Base-by-base conservation (phyloP, 495 filamentous ascomycete genomes). In the Ascobolus immersus region DNA sequence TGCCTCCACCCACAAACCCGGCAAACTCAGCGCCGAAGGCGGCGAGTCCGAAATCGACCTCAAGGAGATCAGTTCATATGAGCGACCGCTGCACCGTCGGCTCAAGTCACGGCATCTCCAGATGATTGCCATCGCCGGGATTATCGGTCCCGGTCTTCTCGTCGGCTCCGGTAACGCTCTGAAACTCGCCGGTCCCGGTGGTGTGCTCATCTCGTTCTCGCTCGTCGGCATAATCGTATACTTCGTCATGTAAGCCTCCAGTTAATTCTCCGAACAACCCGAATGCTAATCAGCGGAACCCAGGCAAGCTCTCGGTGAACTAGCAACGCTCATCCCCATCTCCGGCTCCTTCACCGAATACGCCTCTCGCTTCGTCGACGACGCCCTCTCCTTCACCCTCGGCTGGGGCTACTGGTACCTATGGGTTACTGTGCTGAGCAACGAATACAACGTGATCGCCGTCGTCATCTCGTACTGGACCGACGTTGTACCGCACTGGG, bases 111-210 rank as follows among this genome's bases (percentile, higher is more conserved):
- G 73, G 27, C 73, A 78, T 48, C 43, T 77, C 19, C 64, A 65
- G 47, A 75, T 78, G 70, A 77, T 78, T 59, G 73, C 64, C 23
- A 49, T 68, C 13, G 64, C 61, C 32, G 61, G 63, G 35, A 64
- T 64, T 47, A 65, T 67, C 29, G 62, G 62, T 0, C 59, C 61
- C 4, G 61, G 61, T 20, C 39, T 65, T 13, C 52, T 65, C 9
- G 54, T 65, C 40, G 69, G 67, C 4, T 67, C 64, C 2, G 70
- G 70, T 15, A 62, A 61, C 44, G 70, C 69, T 1, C 49, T 76
- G 7, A 49, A 55, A 4, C 47, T 58, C n/a, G 69, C 67, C 34
- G 69, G 71, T 0, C 70, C 69, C 24, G 69, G 60, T 0, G 65
- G 68, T 0, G 50, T 69, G 19, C 44, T 75, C 26, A 73, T 77